Evolutionary conservation across 1,139 yeast genomes (phyloP), one percentile per base, ranked within the genome.

Genomic region (Hyphopichia khmerensis): DNA sequence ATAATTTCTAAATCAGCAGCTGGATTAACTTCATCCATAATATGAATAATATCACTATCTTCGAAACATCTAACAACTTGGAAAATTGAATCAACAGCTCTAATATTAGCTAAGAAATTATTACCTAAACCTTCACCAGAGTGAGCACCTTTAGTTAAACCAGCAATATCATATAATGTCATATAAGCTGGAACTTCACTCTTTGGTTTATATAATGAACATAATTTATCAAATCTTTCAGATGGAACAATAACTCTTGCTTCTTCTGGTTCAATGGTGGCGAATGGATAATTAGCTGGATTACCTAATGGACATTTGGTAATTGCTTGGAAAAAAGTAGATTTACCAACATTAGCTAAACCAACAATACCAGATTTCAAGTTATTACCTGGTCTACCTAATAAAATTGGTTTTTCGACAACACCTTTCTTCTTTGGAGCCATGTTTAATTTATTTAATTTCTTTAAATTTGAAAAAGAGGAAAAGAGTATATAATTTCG

Each of bases 341-440:
- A 91, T 71, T 93, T 93, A 62, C 99, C 99, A 51, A 91, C 96
- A 61, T 91, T 91, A 63, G 98, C 97, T 53, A 91, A 77, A 51
- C 98, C 98, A 53, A 93, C 98, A 60, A 93, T 91, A 69, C 99
- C 99, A 44, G 93, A 88, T 68, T 90, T 91, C 66, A 91, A 79
- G 70, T 90, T 91, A 72, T 91, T 91, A 66, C 97, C 99, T 64
- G 99, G 99, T 75, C 99, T 88, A 55, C 99, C 99, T 58, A 93
- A 79, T 51, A 90, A 76, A 60, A 91, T 75, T 67, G 93, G 95
- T 69, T 88, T 87, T 68, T 90, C 96, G 69, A 82, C 89, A 47
- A 48, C 77, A 52, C 74, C 88, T 72, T 82, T 86, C 80, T 89
- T 88, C 82, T 89, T 89, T 80, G 96, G 96, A 62, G 96, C 95